Evolutionary conservation across 805 yeast species (phyloP), one percentile per base, ranked within the genome.

Genomic region (Nakazawaea laoshanensis): DNA sequence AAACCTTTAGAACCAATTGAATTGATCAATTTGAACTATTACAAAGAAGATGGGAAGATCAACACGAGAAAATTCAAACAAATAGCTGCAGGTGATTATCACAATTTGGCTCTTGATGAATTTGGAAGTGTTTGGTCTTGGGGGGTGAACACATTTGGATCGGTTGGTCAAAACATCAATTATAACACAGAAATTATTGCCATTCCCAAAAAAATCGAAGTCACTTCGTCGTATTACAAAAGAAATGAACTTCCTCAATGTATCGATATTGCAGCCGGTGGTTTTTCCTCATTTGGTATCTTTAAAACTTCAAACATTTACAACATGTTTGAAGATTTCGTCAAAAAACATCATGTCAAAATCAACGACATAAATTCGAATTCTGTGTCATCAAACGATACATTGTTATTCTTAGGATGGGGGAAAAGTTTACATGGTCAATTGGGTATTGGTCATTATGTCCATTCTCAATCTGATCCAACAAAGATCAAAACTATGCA

Each of bases 391-490:
- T 44, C 46, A 14, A 41, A 45, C 17, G 50, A 49, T 19, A 55
- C 58, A 15, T 33, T 69, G 4, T 52, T 51, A 13, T 57, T 59
- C 30, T 63, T 80, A 42, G 65, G 85, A 3, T 78, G 87, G 61
- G 98, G 98, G 14, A 76, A 77, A 47, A 95, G 96, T 4, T 52
- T 80, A 33, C 68, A 72, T 46, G 98, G 97, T 12, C 94, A 86
- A 55, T 62, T 87, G 35, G 98, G 96, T 16, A 70, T 72, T 28
- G 86, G 85, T 11, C 67, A 77, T 36, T 87, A 66, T 52, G 58
- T 78, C 22, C 95, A 87, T 52, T 77, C 83, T 12, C 82, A 77
- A 48, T 60, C 72, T 13, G 67, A 66, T 29, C 95, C 96, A 5
- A 59, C 69, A 13, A 69, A 70, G 27, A 50, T 88, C 38, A 66